These are phyloP conservation scores for Cercospora sesami DNA, from an alignment of 2,329 filamentous ascomycete species.

Conservation along the genomic window DNA sequence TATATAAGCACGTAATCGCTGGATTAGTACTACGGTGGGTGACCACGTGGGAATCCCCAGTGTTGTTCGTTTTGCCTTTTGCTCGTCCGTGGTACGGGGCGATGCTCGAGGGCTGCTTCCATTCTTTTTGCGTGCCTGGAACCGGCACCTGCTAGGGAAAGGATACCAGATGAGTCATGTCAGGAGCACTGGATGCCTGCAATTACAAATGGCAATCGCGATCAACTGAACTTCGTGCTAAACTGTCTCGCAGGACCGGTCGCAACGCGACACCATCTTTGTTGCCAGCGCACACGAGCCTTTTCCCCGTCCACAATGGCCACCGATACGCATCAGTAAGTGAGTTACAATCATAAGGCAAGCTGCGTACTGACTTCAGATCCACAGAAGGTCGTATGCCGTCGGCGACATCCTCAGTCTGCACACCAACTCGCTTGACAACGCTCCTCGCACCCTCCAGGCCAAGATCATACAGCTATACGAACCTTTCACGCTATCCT, in stretches of 20 bases:
- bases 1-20: constrained; percentile 13
- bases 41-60: constrained; percentile 14
- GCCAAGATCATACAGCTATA: neutral
- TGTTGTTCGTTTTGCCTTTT: constrained; percentile 14
- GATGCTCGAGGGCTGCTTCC: too few species aligned
- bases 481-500: neutral
- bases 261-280: neutral
- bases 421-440: neutral
- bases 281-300: neutral
- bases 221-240: neutral
- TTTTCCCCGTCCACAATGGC: neutral
- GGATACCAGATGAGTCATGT: too few species aligned
- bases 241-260: neutral
- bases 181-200: too few species aligned
- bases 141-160: too few species aligned
- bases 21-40: constrained; percentile 17
- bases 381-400: neutral
- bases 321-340: neutral
- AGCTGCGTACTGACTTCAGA: neutral
- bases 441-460: neutral
- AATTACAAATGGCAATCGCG: too few species aligned
- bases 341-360: neutral
- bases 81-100: neutral
- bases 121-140: too few species aligned
- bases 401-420: neutral